Percentiles rank a stretch among this genome's conserved stretches.
Conservation (phyloP, 768 basidiomycete species). For the Termitomyces sp. region DNA sequence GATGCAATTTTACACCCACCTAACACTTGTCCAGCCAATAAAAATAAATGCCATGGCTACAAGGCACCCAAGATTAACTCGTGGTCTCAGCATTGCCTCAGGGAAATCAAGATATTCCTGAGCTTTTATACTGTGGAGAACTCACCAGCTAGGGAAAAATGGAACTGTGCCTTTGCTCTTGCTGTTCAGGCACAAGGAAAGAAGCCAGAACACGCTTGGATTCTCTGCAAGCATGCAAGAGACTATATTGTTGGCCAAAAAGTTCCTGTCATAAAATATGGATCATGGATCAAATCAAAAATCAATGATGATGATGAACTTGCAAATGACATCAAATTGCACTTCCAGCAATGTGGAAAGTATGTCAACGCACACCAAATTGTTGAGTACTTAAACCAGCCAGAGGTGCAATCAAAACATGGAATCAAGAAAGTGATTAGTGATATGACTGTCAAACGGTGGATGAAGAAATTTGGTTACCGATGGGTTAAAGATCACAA, state of each 20-base stretch:
- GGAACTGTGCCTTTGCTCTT: conserved; percentile 8
- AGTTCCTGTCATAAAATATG: conserved; percentile 19
- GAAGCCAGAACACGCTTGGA: conserved; percentile 10
- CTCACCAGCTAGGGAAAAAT: background rate
- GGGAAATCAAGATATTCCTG: conserved; percentile 8
- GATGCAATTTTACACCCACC: background rate
- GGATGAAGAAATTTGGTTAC: conserved; percentile 22
- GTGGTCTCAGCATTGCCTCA: conserved; percentile 1
- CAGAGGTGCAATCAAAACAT: conserved; percentile 10
- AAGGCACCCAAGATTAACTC: conserved; percentile 1
- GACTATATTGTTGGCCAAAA: conserved; percentile 5
- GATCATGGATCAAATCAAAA: conserved; percentile 15
- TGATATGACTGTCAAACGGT: conserved; percentile 20
- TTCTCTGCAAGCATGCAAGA: conserved; percentile 17
- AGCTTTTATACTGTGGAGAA: conserved; percentile 3
- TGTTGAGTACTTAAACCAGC: conserved; percentile 12
- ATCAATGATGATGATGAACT: conserved; percentile 16
- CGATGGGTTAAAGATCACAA: conserved; percentile 16
- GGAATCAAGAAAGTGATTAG: conserved; percentile 8
- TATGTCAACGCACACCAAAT: conserved; percentile 20
- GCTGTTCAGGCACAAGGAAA: conserved; percentile 1
- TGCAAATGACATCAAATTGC: conserved; percentile 9
- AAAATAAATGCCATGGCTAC: background rate
- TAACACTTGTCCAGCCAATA: background rate
- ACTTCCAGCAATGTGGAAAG: conserved; percentile 21